Evolutionary conservation across 2,329 filamentous ascomycete species (phyloP).

Genomic region (Colletotrichum noveboracense): DNA sequence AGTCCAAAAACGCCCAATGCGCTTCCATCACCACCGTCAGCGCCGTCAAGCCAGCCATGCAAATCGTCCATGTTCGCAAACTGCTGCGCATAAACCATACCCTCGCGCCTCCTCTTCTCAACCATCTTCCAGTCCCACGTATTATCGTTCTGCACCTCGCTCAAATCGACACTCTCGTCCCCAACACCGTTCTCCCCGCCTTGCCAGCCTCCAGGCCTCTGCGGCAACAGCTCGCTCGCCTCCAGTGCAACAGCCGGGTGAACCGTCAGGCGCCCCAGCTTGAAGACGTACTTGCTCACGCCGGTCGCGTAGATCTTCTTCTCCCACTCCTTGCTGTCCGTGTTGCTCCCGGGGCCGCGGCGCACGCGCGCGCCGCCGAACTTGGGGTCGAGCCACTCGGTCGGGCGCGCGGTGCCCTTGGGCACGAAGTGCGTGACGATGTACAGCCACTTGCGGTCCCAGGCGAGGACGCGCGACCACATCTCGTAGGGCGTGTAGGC

Average conservation of each 20-base stretch:
- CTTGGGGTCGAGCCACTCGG: constrained; percentile 54
- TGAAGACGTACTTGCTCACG: constrained; percentile 82
- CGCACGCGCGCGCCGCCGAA: constrained; percentile 41
- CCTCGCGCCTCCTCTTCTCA: constrained; percentile 59
- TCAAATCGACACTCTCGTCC: constrained; percentile 41
- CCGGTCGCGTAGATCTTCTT: constrained; percentile 74
- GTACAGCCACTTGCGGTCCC: constrained; percentile 86
- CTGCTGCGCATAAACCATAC: constrained; percentile 59
- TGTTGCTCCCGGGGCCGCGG: constrained; percentile 25
- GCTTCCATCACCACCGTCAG: constrained; percentile 53
- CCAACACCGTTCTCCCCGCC: constrained; percentile 48
- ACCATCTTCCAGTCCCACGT: constrained; percentile 65
- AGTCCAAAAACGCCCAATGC: constrained; percentile 55
- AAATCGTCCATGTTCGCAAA: constrained; percentile 63
- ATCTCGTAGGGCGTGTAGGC: constrained; percentile 75
- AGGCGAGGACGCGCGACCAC: constrained; percentile 72
- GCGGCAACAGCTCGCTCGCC: constrained; percentile 76
- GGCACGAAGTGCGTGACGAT: constrained; percentile 76
- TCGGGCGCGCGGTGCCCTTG: constrained; percentile 61
- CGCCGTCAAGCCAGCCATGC: constrained; percentile 58
- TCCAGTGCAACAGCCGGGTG: constrained; percentile 79
- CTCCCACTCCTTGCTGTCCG: constrained; percentile 55
- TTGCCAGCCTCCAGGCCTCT: constrained; percentile 70
- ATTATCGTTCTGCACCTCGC: constrained; percentile 36
- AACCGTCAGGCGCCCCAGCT: constrained; percentile 82